Base-by-base conservation (phyloP, 2,329 filamentous ascomycete genomes). In the Coniochaeta sp. region DNA sequence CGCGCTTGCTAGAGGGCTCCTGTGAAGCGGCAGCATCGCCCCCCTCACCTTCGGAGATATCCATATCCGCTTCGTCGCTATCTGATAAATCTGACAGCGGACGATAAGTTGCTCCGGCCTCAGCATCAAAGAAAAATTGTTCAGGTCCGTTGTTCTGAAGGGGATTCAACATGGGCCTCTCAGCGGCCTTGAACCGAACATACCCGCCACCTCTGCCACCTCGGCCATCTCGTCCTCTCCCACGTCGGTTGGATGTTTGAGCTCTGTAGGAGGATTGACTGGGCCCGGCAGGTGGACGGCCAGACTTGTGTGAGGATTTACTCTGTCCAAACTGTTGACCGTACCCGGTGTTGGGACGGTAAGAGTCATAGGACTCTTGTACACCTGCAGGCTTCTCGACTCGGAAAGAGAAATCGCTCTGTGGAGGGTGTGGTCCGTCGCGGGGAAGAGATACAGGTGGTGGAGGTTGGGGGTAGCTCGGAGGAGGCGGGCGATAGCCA, bases 31-130 rank as follows among this genome's bases (percentile, higher is more conserved):
- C 60, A 63, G 76, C 77, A 0, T 73, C 73, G 12, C 72, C 73
- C 17, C 72, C 73, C 17, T 74, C 76, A 44, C 76, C 74, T 36
- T 81, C 81, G 0, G 84, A 87, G 6, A 86, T 82, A 52, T 87
- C 84, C 84, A 88, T 88, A 2, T 80, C 84, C 16, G 84, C 78
- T 69, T 88, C 85, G 57, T 84, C 82, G 63, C 84, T 85, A 64
- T 88, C 84, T 0, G 84, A 86, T 28, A 88, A 71, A 17, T 86
- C 80, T 36, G 85, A 81, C 6, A 86, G 57, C 38, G 81, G 70
- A 58, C 79, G 77, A 66, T 82, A 88, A 52, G 80, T 85, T 14
- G 77, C 77, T 6, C 76, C 75, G 1, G 71, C 76, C 2, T 77
- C 73, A 7, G 68, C 71, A 60, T 81, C 76, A 12, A 77, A 77